Conservation (phyloP, 2,329 filamentous ascomycete genomes). For the Endoconidiophora laricicola region DNA sequence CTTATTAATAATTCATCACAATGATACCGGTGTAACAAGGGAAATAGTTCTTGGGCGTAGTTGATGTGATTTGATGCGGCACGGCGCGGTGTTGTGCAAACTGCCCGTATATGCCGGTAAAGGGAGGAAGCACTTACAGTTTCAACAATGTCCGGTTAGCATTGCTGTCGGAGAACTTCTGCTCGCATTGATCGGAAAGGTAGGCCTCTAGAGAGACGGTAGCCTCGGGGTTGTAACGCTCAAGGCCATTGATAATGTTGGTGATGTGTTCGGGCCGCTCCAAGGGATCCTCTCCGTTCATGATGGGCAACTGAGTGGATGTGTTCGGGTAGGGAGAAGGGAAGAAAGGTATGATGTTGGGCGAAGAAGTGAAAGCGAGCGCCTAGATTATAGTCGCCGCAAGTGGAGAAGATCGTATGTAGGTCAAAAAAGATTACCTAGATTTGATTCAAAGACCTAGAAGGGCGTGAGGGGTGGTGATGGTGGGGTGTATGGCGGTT, state of each 20-base stretch:
- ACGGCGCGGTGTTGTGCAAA: too few species aligned
- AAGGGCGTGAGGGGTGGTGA: conserved; percentile 19
- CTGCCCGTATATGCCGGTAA: too few species aligned
- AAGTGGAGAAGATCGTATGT: conserved; percentile 2
- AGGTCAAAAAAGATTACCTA: too few species aligned
- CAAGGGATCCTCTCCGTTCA: conserved; percentile 70
- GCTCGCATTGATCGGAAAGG: conserved; percentile 85
- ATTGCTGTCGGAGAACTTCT: conserved; percentile 87
- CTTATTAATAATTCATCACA: conserved; percentile 51
- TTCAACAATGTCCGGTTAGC: conserved; percentile 92
- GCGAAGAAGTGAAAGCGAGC: conserved; percentile 13
- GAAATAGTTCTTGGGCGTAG: conserved; percentile 3
- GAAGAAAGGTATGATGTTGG: conserved; percentile 14
- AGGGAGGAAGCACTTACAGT: conserved; percentile 54
- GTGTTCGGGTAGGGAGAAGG: conserved; percentile 13
- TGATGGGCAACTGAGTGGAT: conserved; percentile 23
- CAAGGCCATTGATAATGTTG: conserved; percentile 86
- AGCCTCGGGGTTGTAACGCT: conserved; percentile 97
- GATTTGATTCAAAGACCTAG: too few species aligned
- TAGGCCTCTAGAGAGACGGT: conserved; percentile 89
- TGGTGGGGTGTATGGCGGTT: conserved; percentile 15
- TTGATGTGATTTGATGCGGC: neutral
- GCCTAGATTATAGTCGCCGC: conserved; percentile 18
- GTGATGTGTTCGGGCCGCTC: conserved; percentile 87
- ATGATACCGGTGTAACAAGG: conserved; percentile 12